A percentile compares a stretch with the other conserved stretches of the same genome.
Evolutionary conservation across 345 rosid genomes (phyloP).

Genomic region (Heritiera littoralis): DNA sequence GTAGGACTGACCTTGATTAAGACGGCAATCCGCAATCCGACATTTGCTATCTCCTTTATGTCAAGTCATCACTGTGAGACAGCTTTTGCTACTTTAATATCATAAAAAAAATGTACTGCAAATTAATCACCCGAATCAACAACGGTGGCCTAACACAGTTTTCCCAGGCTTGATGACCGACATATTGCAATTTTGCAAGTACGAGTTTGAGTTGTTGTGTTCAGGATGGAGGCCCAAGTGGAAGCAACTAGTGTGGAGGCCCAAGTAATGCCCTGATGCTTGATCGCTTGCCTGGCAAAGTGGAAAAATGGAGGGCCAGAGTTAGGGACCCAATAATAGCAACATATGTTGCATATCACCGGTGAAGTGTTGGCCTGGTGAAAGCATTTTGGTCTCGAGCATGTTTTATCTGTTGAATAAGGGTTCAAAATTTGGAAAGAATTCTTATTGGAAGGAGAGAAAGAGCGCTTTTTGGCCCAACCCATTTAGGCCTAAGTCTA

Average conservation of each 20-base stretch:
- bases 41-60: background rate
- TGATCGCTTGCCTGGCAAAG: background rate
- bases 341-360: background rate
- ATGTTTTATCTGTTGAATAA: too few species aligned
- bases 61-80: background rate
- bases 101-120: too few species aligned
- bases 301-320: background rate
- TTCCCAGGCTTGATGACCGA: background rate
- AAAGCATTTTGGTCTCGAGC: too few species aligned
- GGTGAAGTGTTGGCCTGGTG: too few species aligned
- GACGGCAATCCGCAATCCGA: background rate
- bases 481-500: too few species aligned
- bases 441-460: too few species aligned
- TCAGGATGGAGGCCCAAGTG: background rate
- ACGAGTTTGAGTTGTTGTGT: background rate
- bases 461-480: too few species aligned
- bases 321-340: background rate
- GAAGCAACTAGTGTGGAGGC: background rate
- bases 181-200: background rate
- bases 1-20: background rate
- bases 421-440: too few species aligned
- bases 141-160: too few species aligned
- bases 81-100: background rate
- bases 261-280: background rate
- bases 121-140: too few species aligned